phyloP scores from a whole-genome alignment of 108 stramenopile species.

The Cyclotella distinguenda region DNA sequence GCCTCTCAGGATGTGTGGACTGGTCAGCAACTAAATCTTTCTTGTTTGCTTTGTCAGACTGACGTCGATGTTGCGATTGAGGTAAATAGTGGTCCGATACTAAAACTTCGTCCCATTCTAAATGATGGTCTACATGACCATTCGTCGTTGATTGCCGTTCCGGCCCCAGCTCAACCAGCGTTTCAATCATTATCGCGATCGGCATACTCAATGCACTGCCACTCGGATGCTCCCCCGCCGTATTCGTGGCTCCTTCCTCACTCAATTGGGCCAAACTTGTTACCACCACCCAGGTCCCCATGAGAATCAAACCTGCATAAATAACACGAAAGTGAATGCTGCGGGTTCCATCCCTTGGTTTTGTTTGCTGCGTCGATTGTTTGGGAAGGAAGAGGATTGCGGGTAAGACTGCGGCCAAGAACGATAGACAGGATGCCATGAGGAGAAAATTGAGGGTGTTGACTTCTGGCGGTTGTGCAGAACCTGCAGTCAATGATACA shows the following conservation, averaged over 20 bases:
- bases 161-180: too few species aligned
- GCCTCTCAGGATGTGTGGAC: conserved; percentile 27
- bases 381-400: conserved; percentile 58
- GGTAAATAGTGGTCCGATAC: too few species aligned
- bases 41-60: too few species aligned
- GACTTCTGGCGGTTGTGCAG: conserved; percentile 17
- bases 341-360: conserved; percentile 59
- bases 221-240: not conserved
- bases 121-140: too few species aligned
- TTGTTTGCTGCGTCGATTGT: conserved; percentile 23
- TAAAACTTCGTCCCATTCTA: too few species aligned
- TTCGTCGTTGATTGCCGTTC: too few species aligned
- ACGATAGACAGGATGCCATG: conserved; percentile 72
- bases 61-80: too few species aligned
- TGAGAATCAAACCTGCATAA: conserved; percentile 56
- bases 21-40: too few species aligned
- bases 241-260: not conserved
- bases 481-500: too few species aligned
- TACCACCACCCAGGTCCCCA: conserved; percentile 65
- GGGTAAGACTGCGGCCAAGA: conserved; percentile 60
- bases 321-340: conserved; percentile 66
- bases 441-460: conserved; percentile 71
- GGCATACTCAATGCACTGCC: conserved; percentile 7
- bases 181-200: too few species aligned
- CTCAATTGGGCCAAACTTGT: conserved; percentile 47